These are phyloP conservation scores for Ophiobolus disseminans DNA, from an alignment of 2,329 filamentous ascomycete genomes.

Conservation along the genomic window DNA sequence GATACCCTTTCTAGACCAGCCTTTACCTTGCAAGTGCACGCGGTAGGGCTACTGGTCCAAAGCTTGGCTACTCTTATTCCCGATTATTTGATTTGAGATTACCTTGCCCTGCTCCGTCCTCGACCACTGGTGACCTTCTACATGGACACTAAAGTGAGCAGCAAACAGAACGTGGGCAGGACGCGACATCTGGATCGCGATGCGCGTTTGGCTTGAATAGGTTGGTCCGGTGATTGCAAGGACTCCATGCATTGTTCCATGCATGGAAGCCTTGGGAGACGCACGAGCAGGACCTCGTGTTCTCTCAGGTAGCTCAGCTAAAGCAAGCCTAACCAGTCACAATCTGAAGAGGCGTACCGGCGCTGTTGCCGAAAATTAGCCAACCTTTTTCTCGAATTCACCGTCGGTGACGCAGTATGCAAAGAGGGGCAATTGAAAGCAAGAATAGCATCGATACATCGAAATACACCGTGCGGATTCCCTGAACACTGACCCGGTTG, in stretches of 20 bases:
- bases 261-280: conserved; percentile 4
- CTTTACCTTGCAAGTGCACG: neutral
- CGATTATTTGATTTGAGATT: too few relatives aligned
- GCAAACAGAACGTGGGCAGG: neutral
- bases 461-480: neutral
- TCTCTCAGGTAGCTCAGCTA: neutral
- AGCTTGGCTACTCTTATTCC: neutral
- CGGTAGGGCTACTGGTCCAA: neutral
- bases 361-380: neutral
- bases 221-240: neutral
- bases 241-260: conserved; percentile 7
- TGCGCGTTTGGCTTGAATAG: neutral
- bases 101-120: too few relatives aligned
- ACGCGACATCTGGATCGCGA: too few relatives aligned
- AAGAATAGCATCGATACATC: neutral
- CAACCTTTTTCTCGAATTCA: too few relatives aligned
- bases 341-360: neutral
- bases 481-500: neutral
- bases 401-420: too few relatives aligned
- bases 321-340: neutral
- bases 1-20: neutral
- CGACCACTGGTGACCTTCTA: too few relatives aligned
- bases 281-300: conserved; percentile 2
- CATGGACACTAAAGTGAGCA: neutral
- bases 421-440: neutral